These are phyloP conservation scores for Durio zibethinus DNA, from an alignment of 345 rosid species.

Conservation along the genomic window DNA sequence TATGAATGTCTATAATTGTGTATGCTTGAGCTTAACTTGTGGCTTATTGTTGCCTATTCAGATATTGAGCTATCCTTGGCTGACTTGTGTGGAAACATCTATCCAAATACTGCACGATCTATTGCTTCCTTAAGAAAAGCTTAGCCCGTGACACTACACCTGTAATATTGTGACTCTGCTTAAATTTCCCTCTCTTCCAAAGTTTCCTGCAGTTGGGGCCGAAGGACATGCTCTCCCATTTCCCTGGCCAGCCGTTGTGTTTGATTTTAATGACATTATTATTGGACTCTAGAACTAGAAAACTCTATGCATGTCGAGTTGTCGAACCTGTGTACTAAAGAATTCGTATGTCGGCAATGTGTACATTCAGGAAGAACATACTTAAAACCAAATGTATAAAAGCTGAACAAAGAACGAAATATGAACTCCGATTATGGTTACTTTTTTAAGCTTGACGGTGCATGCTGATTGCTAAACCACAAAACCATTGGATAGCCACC, in stretches of 20 bases:
- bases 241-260: not conserved
- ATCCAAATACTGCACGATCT: too few species aligned
- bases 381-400: not conserved
- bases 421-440: not conserved
- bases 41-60: too few species aligned
- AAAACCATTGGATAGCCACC: not conserved
- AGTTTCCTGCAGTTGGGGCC: not conserved
- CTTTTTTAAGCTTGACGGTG: not conserved
- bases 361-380: too few species aligned
- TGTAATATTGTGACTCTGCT: too few species aligned
- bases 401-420: not conserved
- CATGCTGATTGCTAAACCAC: not conserved
- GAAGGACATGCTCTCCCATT: not conserved
- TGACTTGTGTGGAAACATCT: too few species aligned
- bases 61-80: too few species aligned
- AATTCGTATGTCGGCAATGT: not conserved
- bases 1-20: too few species aligned
- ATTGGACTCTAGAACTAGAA: not conserved
- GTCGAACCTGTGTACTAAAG: not conserved
- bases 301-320: not conserved
- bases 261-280: too few species aligned
- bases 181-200: too few species aligned
- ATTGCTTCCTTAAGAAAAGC: too few species aligned
- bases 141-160: too few species aligned
- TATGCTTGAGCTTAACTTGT: too few species aligned